These are phyloP conservation scores for Stephanodiscus minutulus DNA, from an alignment of 108 stramenopile genomes.

Conservation along the genomic window DNA sequence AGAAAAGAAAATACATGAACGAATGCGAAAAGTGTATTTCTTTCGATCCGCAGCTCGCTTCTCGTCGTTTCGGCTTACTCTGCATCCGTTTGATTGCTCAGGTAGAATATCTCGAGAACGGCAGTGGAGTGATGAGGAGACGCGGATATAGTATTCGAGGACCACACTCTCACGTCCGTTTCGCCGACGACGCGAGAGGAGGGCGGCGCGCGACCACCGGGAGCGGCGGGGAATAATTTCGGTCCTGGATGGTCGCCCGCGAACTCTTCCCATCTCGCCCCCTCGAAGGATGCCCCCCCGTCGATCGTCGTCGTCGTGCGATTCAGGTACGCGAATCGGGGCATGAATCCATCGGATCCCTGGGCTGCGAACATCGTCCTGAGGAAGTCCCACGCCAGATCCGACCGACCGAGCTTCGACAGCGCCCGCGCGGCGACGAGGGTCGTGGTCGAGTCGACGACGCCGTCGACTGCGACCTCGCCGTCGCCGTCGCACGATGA, in stretches of 20 bases:
- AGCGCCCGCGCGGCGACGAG: slow-evolving; percentile 46
- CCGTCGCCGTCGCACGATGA: slow-evolving; percentile 6
- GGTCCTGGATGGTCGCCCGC: slow-evolving; percentile 42
- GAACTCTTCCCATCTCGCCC: slow-evolving; percentile 31
- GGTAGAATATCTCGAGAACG: slow-evolving; percentile 44
- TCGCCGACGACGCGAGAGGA: not conserved
- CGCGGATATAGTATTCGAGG: slow-evolving; percentile 42
- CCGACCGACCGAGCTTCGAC: slow-evolving; percentile 45
- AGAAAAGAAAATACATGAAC: not conserved
- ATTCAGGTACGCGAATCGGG: slow-evolving; percentile 38
- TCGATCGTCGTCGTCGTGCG: slow-evolving; percentile 8
- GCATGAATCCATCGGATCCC: slow-evolving; percentile 47
- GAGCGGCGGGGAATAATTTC: slow-evolving; percentile 21
- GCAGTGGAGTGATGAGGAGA: slow-evolving; percentile 44
- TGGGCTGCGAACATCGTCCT: slow-evolving; percentile 41
- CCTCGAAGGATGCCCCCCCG: slow-evolving; percentile 10
- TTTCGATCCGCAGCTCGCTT: not conserved
- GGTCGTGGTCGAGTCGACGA: slow-evolving; percentile 40
- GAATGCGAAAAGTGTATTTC: not conserved
- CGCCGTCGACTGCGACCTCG: slow-evolving; percentile 14
- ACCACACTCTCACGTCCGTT: slow-evolving; percentile 27
- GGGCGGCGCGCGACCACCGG: not conserved
- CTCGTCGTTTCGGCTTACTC: too few species aligned
- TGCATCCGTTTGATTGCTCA: slow-evolving; percentile 42
- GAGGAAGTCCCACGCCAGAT: slow-evolving; percentile 45